Conservation (phyloP, 495 filamentous ascomycete species). For the Melanomma pulvis-pyrius region DNA sequence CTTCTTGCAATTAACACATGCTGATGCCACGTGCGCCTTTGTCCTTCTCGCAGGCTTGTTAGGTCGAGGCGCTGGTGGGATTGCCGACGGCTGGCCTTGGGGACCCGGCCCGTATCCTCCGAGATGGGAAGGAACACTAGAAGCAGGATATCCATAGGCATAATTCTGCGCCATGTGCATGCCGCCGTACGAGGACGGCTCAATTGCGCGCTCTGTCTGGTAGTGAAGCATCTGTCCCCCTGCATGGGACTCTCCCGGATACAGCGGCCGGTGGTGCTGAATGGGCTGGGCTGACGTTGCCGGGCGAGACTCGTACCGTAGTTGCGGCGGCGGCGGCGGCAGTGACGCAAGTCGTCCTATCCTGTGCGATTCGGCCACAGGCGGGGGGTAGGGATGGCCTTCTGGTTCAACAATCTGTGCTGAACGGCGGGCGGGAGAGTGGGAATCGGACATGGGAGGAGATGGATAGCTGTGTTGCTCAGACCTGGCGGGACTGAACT, state of each 20-base stretch:
- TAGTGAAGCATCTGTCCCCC: slow-evolving; percentile 19
- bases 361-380: slow-evolving; percentile 22
- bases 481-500: slow-evolving; percentile 34
- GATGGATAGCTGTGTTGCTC: slow-evolving; percentile 44
- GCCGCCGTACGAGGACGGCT: slow-evolving; percentile 20
- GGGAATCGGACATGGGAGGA: slow-evolving; percentile 50
- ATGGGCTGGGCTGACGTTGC: slow-evolving; percentile 11
- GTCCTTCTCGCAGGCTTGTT: slow-evolving; percentile 74
- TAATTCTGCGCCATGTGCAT: slow-evolving; percentile 34
- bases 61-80: slow-evolving; percentile 31
- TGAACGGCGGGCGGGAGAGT: slow-evolving; percentile 40
- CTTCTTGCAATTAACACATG: slow-evolving; percentile 96
- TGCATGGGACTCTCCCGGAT: slow-evolving; percentile 30
- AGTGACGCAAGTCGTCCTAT: slow-evolving; percentile 19
- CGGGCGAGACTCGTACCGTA: slow-evolving; percentile 16
- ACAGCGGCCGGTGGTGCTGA: slow-evolving; percentile 29
- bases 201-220: slow-evolving; percentile 21
- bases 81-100: slow-evolving; percentile 39
- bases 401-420: slow-evolving; percentile 34
- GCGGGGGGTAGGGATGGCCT: slow-evolving; percentile 31
- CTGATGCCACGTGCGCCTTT: slow-evolving; percentile 94
- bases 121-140: slow-evolving; percentile 31
- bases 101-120: slow-evolving; percentile 35
- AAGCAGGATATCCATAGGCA: slow-evolving; percentile 29
- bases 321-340: slow-evolving; percentile 21